Conservation (phyloP, 1,284 basidiomycete genomes). For the Melampsora americana region DNA sequence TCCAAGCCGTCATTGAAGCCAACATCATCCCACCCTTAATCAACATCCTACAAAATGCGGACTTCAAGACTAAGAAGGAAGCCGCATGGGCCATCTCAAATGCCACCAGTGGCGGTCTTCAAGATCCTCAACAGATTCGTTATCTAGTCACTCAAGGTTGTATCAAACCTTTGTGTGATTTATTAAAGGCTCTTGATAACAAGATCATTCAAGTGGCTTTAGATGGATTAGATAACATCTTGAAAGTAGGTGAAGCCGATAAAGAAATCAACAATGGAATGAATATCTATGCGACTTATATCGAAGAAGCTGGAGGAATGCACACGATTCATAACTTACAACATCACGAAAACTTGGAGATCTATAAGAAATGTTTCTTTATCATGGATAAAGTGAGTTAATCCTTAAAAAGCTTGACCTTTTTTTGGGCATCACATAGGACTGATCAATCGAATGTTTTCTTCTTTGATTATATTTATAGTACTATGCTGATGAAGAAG, state of each 20-base stretch:
- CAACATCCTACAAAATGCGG: slow-evolving; percentile 94
- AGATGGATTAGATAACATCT: slow-evolving; percentile 96
- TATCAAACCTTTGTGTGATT: slow-evolving; percentile 96
- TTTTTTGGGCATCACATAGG: neutral
- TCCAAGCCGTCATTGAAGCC: slow-evolving; percentile 72
- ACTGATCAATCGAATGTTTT: neutral
- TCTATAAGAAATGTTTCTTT: slow-evolving; percentile 99
- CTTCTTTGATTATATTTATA: no score
- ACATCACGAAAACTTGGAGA: slow-evolving; percentile 98
- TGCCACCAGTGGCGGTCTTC: slow-evolving; percentile 94
- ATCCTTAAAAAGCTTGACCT: slow-evolving; percentile 69
- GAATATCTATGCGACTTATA: slow-evolving; percentile 89
- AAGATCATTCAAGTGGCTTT: slow-evolving; percentile 99
- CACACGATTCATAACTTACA: slow-evolving; percentile 69
- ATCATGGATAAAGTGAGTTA: slow-evolving; percentile 85
- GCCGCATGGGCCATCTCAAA: slow-evolving; percentile 99
- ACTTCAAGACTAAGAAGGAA: slow-evolving; percentile 99
- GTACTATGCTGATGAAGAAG: slow-evolving; percentile 57
- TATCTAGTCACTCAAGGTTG: slow-evolving; percentile 97
- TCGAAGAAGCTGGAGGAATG: slow-evolving; percentile 99
- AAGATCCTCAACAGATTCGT: slow-evolving; percentile 94
- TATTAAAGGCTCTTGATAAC: slow-evolving; percentile 97
- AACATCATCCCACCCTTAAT: slow-evolving; percentile 94
- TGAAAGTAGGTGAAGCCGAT: slow-evolving; percentile 97
- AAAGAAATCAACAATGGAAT: slow-evolving; percentile 75